Evolutionary conservation across 495 filamentous ascomycete genomes (phyloP).

Genomic region (Thermochaetoides thermophila): DNA sequence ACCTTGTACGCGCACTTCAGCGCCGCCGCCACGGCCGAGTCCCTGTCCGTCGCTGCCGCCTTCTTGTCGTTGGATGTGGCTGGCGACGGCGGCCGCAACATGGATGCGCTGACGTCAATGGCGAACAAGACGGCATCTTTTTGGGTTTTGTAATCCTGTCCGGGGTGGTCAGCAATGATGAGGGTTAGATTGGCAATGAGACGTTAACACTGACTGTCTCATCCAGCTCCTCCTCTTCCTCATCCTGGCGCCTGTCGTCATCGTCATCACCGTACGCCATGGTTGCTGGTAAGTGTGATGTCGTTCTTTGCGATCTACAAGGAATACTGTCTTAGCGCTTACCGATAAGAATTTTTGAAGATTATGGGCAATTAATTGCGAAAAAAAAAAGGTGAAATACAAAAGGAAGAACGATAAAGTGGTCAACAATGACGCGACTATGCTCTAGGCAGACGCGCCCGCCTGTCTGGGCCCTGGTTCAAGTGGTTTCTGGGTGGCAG

Average conservation of each 20-base stretch:
- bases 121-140: slow-evolving; percentile 97
- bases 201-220: slow-evolving; percentile 39
- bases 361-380: not conserved
- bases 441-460: slow-evolving; percentile 10
- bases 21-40: slow-evolving; percentile 63
- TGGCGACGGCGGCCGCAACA: slow-evolving; percentile 62
- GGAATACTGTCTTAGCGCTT: not conserved
- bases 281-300: too few species aligned
- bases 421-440: slow-evolving; percentile 1
- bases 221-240: slow-evolving; percentile 59
- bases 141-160: slow-evolving; percentile 70
- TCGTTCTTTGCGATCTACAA: not conserved
- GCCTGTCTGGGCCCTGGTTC: too few species aligned
- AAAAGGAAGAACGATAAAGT: not conserved
- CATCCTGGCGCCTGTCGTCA: slow-evolving; percentile 35
- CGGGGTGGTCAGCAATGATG: not conserved
- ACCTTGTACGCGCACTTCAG: slow-evolving; percentile 88
- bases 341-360: too few species aligned
- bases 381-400: not conserved
- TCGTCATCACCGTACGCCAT: slow-evolving; percentile 31
- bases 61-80: slow-evolving; percentile 46
- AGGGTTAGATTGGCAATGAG: not conserved
- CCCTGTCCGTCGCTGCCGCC: slow-evolving; percentile 58
- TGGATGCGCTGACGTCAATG: slow-evolving; percentile 84
- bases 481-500: too few species aligned